phyloP scores from a whole-genome alignment of 495 filamentous ascomycete species.

The Talaromyces thailandensis region DNA sequence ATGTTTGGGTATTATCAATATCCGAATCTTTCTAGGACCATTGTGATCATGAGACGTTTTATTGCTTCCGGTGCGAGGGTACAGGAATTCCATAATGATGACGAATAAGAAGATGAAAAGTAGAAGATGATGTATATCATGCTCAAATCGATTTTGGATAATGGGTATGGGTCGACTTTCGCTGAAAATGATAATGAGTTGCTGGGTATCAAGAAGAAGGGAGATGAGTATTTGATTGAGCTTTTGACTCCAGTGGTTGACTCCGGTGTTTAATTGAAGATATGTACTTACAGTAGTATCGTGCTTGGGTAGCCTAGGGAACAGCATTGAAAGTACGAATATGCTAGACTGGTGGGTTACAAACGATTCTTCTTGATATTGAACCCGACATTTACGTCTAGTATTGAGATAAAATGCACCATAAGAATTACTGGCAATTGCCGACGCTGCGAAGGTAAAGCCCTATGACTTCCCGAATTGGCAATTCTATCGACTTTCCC shows the following conservation, averaged over 20 bases:
- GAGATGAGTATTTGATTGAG: not conserved
- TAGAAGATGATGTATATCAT: not conserved
- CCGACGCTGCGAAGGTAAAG: no score
- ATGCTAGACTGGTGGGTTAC: no score
- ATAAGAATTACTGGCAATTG: no score
- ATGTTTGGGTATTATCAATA: not conserved
- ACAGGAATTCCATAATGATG: not conserved
- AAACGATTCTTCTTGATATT: no score
- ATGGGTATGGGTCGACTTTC: not conserved
- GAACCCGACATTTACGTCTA: no score
- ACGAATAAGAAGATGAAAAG: not conserved
- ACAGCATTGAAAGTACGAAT: no score
- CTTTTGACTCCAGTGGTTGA: conserved; percentile 3
- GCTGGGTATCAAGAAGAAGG: conserved; percentile 2
- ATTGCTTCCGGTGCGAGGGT: not conserved
- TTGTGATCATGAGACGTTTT: not conserved
- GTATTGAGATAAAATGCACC: no score
- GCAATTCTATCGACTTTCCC: no score
- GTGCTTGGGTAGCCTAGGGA: no score
- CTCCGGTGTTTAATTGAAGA: no score
- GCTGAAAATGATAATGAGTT: conserved; percentile 2
- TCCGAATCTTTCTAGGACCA: not conserved
- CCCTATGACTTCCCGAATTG: no score
- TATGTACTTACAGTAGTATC: no score
- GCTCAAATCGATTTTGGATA: not conserved